Evolutionary conservation across 2,329 filamentous ascomycete species (phyloP), one percentile per base, ranked within the genome.

Genomic region (Fusarium praegraminearum): DNA sequence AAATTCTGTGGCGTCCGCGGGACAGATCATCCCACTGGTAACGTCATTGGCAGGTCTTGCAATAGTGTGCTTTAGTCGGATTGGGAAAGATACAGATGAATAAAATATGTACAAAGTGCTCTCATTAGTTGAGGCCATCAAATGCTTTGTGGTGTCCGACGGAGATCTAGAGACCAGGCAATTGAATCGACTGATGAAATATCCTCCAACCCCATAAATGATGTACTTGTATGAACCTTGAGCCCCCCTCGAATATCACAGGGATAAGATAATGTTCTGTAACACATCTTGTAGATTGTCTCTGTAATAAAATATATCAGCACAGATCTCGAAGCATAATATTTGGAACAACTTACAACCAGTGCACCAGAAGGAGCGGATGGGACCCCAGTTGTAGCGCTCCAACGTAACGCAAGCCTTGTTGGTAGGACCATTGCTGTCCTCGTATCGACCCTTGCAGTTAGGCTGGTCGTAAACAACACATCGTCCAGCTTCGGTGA

Each of bases 311-410:
- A 2, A 9, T 9, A 3, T 18, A 2, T 47, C 7, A 47, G 28
- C 3, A 18, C 22, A 7, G 2, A 18, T 16, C 6, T 18, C 1
- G 0, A 8, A 8, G 0, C 16, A 22, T 18, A 3, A 20, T 12
- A 13, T 2, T 15, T 16, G 0, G 9, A 47, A 5, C 0, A 22
- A 24, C 45, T 33, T 47, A 47, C 45, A 47, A 7, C 45, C 28
- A 20, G 13, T 9, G 28, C 46, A 35, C 32, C 22, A 35, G 1
- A 50, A 50, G 3, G 46, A 50, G 0, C 18, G 5, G 8, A 50
- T 50, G 16, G 8, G 9, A 15, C 46, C 46, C 46, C 46, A 50
- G 0, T 35, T 50, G 32, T 35, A 50, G 11, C 22, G 22, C 2
- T 50, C 32, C 2, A 50, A 8, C 3, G 46, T 26, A 20, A 9